Evolutionary conservation across 805 yeast species (phyloP), one percentile per base, ranked within the genome.

Genomic region (Yarrowia sp.): DNA sequence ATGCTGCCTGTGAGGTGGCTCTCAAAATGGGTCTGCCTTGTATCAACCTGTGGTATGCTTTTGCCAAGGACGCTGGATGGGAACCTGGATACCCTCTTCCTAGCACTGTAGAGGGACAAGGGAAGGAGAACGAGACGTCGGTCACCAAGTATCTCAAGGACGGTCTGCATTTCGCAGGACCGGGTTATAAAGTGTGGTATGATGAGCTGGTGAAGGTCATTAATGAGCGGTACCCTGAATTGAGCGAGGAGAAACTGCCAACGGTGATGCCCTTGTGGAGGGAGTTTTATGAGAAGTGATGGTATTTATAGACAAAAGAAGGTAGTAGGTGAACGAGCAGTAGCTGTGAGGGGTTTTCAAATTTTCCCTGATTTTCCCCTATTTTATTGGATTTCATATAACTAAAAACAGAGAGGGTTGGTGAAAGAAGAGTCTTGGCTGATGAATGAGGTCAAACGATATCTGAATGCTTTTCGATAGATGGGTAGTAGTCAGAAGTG

Each of bases 111-210:
- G 73, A 73, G 9, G 52, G 68, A 9, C 48, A 63, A 11, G 71
- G 32, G 4, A 67, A 53, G 41, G 65, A 49, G 26, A 48, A 67
- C 43, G 67, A 67, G 52, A 22, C 50, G 15, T 16, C 69, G 12
- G 67, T 74, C n/a, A 36, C 43, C 9, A 68, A 68, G 15, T 72
- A 85, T 8, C 73, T 86, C 14, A 71, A 75, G 14, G 88, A 85
- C 70, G 92, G 92, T 4, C 75, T 89, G 52, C 93, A 89, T 76
- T 89, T 80, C 75, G 79, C 84, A 2, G 85, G 86, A 0, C 74
- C 77, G 40, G 88, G 86, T 0, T 89, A 89, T 76, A 75, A 78
- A 68, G 61, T 88, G 9, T 77, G 84, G 70, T 87, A 76, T 70
- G 77, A 82, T n/a, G 84, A 79, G 52, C 71, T 88, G 22, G 69